Base-by-base conservation (phyloP, 805 yeast species). In the Ogataea parapolymorpha region DNA sequence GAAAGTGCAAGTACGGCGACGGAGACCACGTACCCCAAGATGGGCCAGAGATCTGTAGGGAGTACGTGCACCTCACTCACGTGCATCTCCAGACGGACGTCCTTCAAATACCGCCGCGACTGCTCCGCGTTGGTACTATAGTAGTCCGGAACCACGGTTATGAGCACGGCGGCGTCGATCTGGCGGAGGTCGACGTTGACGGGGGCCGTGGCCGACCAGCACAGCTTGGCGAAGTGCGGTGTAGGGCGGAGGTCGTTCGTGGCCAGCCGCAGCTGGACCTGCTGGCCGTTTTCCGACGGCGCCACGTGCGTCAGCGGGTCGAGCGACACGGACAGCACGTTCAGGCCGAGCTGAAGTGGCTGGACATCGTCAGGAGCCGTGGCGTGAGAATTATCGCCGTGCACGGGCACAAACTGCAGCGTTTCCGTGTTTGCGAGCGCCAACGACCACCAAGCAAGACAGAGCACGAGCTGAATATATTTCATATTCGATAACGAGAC, bases 171-270 rank as follows among this genome's bases (percentile, higher is more conserved):
- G 17, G 25, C 12, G 26, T 13, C 20, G 3, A 14, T 11, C 14
- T 24, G 32, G n/a, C 23, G 6, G 10, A 55, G 35, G 11, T 20
- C 8, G 4, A 56, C 41, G 32, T 32, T 37, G 26, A 58, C 37
- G 7, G 63, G 63, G 28, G 53, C 46, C 3, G 56, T 47, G 2
- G 63, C 61, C 25, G 52, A 32, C 62, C 62, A 59, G 39, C 59
- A 51, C 5, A 55, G 44, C 30, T 29, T 26, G 12, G 37, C 37
- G 13, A 39, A 22, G 26, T 38, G 41, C 18, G 32, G 36, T 2
- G n/a, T 14, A 1, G 14, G 22, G 22, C 25, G 32, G 8, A 38
- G 37, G 2, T 3, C 11, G 22, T 13, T 9, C n/a, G 35, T 32
- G 12, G 12, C 14, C 14, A 31, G 24, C 8, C 9, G 25, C 9